Conservation (phyloP, 805 yeast species). For the Zygoascus biomembranicola region DNA sequence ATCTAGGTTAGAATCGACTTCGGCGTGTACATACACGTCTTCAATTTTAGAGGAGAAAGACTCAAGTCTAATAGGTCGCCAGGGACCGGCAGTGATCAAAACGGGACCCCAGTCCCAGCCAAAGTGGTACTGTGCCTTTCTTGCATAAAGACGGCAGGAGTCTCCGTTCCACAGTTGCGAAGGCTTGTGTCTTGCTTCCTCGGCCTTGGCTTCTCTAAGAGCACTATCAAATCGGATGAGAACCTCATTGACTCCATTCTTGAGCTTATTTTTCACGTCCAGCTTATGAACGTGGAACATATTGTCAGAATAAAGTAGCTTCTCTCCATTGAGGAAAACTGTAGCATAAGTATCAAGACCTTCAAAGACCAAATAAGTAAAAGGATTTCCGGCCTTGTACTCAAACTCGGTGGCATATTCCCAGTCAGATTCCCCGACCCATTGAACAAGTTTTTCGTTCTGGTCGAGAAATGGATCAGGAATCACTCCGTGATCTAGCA, state of each 20-base stretch:
- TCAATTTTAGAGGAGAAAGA: conserved; percentile 10
- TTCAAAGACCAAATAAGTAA: conserved; percentile 7
- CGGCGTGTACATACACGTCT: conserved; percentile 1
- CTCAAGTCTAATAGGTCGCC: conserved; percentile 31
- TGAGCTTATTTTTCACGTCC: conserved; percentile 3
- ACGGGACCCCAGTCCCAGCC: conserved; percentile 54
- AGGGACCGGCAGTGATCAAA: conserved; percentile 38
- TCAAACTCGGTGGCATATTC: conserved; percentile 29
- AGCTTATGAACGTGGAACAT: conserved; percentile 21
- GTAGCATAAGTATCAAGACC: conserved; percentile 16
- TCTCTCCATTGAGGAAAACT: conserved; percentile 18
- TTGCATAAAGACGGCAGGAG: conserved; percentile 33
- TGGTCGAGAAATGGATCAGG: conserved; percentile 38
- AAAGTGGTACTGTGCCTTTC: conserved; percentile 47
- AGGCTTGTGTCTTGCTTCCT: conserved; percentile 6
- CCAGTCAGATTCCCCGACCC: conserved; percentile 45
- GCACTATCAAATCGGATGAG: neutral
- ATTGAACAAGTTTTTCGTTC: conserved; percentile 37
- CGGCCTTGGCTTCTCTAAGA: neutral
- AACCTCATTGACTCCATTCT: neutral
- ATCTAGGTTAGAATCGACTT: neutral
- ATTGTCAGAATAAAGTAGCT: conserved; percentile 32
- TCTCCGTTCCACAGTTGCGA: conserved; percentile 35
- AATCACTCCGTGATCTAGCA: conserved; percentile 31
- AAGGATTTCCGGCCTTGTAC: too few relatives aligned